Base-by-base conservation (phyloP, 371 early-diverging fungal genomes). In the Apophysomyces trapeziformis region DNA sequence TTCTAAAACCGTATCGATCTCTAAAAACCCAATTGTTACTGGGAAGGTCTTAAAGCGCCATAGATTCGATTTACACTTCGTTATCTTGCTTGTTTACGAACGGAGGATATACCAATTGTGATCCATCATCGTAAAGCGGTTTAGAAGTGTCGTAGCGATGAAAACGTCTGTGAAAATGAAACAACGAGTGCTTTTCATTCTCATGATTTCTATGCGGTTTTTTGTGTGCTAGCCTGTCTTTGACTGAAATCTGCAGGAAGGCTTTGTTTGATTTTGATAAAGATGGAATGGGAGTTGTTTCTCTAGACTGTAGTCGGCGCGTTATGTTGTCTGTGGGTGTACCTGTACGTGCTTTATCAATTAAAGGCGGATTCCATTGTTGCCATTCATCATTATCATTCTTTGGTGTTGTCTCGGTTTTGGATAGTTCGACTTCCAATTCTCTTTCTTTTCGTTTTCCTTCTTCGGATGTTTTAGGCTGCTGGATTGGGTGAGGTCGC, bases 1-100 rank as follows among this genome's bases (percentile, higher is more conserved):
- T 83, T 57, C 74, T 75, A 69, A 88, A 88, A 26, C 89, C 89
- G 69, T 88, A 88, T 57, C 81, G 82, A 65, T 88, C 89, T 14
- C 86, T 82, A 59, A 11, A 39, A 35, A 26, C 11, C 35, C 4
- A 43, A 18, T 1, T 18, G 44, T 21, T 45, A 16, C 39, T 38
- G 18, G 18, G 18, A 8, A 44, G 39, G 56, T 9, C n/a, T 18
- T 14, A n/a, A 3, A 41, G 4, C 6, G 44, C 4, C 45, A 38
- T n/a, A 35, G n/a, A 38, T 38, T 13, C 32, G 11, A 38, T 65
- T 41, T 66, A 70, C 70, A 61, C 59, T 66, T 70, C 70, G 26
- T 66, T 57, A 35, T 70, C 61, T 5, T 66, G 46, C 5, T 66
- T 63, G 38, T 66, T 57, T 9, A 63, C 50, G 35, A 50, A 57